Percentiles rank a stretch among this genome's conserved stretches.
These are phyloP conservation scores for Ilex asprella DNA, from an alignment of 257 asterid species.

Conservation along the genomic window DNA sequence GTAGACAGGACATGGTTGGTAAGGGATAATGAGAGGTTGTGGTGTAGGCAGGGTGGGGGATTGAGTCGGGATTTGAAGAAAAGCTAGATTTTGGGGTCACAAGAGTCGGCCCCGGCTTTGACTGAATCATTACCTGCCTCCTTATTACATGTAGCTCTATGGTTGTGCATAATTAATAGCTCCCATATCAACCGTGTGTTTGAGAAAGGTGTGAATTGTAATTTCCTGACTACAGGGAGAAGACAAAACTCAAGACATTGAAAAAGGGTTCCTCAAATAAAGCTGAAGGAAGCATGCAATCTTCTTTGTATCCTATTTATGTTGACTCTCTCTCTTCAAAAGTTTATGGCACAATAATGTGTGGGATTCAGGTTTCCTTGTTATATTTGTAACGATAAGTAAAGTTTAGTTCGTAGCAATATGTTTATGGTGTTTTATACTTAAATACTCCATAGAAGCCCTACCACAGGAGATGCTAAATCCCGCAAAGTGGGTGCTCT, in stretches of 20 bases:
- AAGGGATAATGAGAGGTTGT: no score
- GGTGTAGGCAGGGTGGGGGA: no score
- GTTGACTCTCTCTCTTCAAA: not conserved
- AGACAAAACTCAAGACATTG: not conserved
- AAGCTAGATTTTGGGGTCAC: no score
- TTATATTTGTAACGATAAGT: not conserved
- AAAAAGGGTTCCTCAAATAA: not conserved
- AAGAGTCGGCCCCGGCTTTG: no score
- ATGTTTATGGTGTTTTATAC: conserved; percentile 29
- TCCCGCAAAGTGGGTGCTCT: conserved; percentile 61
- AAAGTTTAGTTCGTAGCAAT: not conserved
- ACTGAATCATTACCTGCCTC: not conserved
- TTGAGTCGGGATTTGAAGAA: no score
- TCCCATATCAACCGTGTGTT: not conserved
- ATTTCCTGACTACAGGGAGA: not conserved
- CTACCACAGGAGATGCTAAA: conserved; percentile 58
- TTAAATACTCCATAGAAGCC: conserved; percentile 51
- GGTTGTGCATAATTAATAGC: not conserved
- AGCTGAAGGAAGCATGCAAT: conserved; percentile 18
- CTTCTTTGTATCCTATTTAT: conserved; percentile 41
- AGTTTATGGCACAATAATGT: not conserved
- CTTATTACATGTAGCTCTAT: not conserved
- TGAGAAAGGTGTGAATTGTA: not conserved
- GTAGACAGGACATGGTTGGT: no score
- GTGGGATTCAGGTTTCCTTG: not conserved